phyloP scores from a whole-genome alignment of 176 grass and related monocot species.

The Secale cereale region DNA sequence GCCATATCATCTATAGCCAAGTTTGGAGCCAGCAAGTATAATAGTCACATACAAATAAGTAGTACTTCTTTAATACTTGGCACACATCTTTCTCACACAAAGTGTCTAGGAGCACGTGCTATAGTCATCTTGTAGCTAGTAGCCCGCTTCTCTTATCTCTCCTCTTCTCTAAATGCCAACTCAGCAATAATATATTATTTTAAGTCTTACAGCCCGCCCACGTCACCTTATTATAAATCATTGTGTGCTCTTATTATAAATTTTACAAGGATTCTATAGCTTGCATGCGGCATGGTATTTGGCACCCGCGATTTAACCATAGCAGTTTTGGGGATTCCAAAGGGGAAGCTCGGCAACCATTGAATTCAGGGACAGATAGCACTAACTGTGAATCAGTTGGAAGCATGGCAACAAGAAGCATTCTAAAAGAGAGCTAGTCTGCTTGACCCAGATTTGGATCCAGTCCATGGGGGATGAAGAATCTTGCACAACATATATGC shows the following conservation, averaged over 20 bases:
- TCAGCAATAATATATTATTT: too few relatives aligned
- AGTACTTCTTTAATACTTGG: too few relatives aligned
- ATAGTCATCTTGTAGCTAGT: too few relatives aligned
- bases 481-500: background rate
- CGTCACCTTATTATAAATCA: too few relatives aligned
- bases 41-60: too few relatives aligned
- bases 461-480: background rate
- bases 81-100: too few relatives aligned
- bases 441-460: constrained; percentile 30
- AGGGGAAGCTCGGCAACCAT: constrained; percentile 7
- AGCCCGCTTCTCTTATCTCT: too few relatives aligned
- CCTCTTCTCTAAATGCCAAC: too few relatives aligned
- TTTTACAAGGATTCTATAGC: background rate
- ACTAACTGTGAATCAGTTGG: constrained; percentile 27
- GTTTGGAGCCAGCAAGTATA: too few relatives aligned
- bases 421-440: constrained; percentile 14
- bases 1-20: too few relatives aligned
- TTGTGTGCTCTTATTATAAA: constrained; percentile 29
- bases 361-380: constrained; percentile 12
- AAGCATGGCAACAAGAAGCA: constrained; percentile 34
- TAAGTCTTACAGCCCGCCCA: too few relatives aligned
- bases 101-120: too few relatives aligned
- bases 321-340: constrained; percentile 22
- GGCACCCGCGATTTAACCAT: constrained; percentile 6
- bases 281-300: constrained; percentile 11